phyloP scores from a whole-genome alignment of 2,329 filamentous ascomycete genomes.

The Ophiocordyceps polyrhachis-furcata region DNA sequence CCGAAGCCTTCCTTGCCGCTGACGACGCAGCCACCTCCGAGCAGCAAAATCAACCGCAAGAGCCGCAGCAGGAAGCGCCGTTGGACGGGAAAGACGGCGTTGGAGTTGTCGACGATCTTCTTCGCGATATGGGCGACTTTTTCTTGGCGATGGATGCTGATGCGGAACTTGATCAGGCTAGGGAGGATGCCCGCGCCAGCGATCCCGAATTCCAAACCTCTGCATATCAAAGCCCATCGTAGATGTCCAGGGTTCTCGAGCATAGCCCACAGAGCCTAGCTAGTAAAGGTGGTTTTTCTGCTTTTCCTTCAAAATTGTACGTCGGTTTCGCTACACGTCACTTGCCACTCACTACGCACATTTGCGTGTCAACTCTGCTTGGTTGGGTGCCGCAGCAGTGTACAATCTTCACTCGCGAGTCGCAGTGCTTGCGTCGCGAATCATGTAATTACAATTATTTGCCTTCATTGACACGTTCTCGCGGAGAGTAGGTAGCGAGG shows the following conservation, averaged over 20 bases:
- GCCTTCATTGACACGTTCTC: no score
- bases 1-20: conserved; percentile 7
- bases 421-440: no score
- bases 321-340: neutral
- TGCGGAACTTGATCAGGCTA: conserved; percentile 15
- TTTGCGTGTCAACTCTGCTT: neutral
- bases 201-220: neutral
- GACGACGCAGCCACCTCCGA: conserved; percentile 4
- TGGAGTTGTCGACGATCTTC: conserved; percentile 18
- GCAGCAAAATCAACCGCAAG: conserved; percentile 4
- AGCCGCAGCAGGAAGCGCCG: conserved; percentile 3
- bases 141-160: conserved; percentile 17
- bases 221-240: conserved; percentile 10
- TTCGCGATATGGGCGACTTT: conserved; percentile 17
- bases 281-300: neutral
- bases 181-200: conserved; percentile 5
- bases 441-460: no score
- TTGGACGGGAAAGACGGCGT: conserved; percentile 12
- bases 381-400: no score
- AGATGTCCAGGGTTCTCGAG: neutral
- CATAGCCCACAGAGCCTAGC: neutral
- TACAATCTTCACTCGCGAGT: no score
- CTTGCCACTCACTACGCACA: neutral
- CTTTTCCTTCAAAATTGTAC: neutral
- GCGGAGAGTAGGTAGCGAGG: no score